Evolutionary conservation across 148 eudicot genomes (phyloP), one percentile per base, ranked within the genome.

Genomic region (Silene latifolia): DNA sequence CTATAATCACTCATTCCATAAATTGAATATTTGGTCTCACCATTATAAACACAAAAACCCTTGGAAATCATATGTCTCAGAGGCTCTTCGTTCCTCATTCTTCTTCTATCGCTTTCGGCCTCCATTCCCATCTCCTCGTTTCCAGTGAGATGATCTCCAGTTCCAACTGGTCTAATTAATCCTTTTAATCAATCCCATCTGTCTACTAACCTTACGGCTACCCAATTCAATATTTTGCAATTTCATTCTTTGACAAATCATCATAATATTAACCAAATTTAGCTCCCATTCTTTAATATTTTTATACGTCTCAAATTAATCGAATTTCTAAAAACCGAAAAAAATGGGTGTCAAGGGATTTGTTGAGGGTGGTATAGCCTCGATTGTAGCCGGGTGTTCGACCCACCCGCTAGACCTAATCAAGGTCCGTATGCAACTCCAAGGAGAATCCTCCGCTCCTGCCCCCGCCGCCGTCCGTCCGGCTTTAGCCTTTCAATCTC

Each of bases 351-450:
- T 89, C 0, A 89, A 89, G 53, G 93, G 89, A 24, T 89, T 89
- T 20, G 88, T 87, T 1, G 93, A 89, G 69, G 93, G 93, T 4
- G 93, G 93, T 17, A 86, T 89, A 0, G 93, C 93, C 0, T 89
- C 93, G 4, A 83, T 89, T 35, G 67, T 89, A 0, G 93, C 93
- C 3, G 93, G 93, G 0, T 86, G 89, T 66, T 63, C 81, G 0
- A 89, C 93, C 68, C 93, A 89, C 78, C 93, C 93, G 0, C 78
- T 89, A 0, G 93, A 89, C 69, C 80, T 89, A 0, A 82, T 89
- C 80, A 89, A 89, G 76, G 93, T 89, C 77, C 89, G 93, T 0
- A 89, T 89, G 93, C 93, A 89, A 35, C 88, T 89, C 17, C 91
- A 87, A 61, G 93, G 93, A 51, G 93, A 89, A 57, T 10, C 82